Evolutionary conservation across 202 grass and related monocot genomes (phyloP), one percentile per base, ranked within the genome.

Genomic region (Bolboschoenoplectus hybrid): DNA sequence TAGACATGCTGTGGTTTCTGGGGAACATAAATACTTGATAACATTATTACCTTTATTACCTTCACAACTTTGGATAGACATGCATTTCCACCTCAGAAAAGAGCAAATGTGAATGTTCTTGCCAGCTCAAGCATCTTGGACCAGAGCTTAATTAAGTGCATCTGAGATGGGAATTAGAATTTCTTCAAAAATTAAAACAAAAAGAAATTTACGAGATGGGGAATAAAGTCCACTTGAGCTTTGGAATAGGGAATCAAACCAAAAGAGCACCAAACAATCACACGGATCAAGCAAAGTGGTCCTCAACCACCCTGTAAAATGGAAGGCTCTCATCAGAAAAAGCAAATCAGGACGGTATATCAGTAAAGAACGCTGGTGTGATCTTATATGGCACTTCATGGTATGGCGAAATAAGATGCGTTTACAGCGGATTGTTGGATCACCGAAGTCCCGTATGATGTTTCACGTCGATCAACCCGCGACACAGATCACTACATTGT

Each of bases 221-320:
- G 57, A 81, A 81, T 81, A 81, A 81, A 81, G 78, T 41, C 38
- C 57, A 81, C 52, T 81, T 47, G 7, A 64, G 8, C 78, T 81
- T 81, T 81, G 56, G 56, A 81, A 9, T 44, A 13, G 67, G 67
- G 67, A 69, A 81, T 81, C 77, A 10, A 58, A 53, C 13, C 53
- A 81, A 81, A 81, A 58, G 50, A 36, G 52, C 49, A 53, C 36
- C 47, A 80, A 58, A 58, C 49, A 58, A 16, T 56, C 19, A 80
- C 51, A 39, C 50, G 68, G 68, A 72, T 72, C 68, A 72, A 47
- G 1, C 68, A 72, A 72, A 72, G 68, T 72, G 43, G 68, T 52
- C 74, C 52, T 7, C 35, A 4, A 79, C 32, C 74, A 79, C 74
- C 74, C 74, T 79, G 74, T 52, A 56, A 79, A 79, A 55, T 55